Conservation (phyloP, 495 filamentous ascomycete species). For the Xylaria palmicola region DNA sequence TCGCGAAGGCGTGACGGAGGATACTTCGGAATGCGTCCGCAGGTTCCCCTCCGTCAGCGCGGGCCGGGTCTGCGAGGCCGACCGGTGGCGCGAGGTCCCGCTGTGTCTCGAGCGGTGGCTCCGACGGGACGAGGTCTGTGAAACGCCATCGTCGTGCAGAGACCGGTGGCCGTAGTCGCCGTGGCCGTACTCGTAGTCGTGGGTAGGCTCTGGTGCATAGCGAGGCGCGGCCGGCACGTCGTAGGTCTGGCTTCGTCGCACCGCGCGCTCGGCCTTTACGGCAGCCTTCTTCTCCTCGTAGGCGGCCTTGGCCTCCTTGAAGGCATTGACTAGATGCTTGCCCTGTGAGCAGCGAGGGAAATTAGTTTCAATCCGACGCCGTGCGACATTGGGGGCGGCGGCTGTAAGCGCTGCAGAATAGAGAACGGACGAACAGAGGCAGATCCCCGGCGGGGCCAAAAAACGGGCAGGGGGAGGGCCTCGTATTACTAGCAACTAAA, state of each 20-base stretch:
- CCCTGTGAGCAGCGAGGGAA: slow-evolving; percentile 51
- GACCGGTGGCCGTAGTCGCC: slow-evolving; percentile 23
- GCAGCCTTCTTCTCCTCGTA: slow-evolving; percentile 82
- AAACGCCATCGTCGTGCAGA: slow-evolving; percentile 39
- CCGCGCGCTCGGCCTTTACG: slow-evolving; percentile 61
- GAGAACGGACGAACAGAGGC: slow-evolving; percentile 2
- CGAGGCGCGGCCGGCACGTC: slow-evolving; percentile 29
- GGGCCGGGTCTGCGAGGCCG: slow-evolving; percentile 25
- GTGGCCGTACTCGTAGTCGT: slow-evolving; percentile 24
- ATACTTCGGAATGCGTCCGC: slow-evolving; percentile 43
- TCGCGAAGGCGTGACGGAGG: slow-evolving; percentile 39
- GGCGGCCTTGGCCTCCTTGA: slow-evolving; percentile 82
- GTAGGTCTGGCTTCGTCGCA: slow-evolving; percentile 44
- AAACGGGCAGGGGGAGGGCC: neutral
- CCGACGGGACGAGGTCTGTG: slow-evolving; percentile 36
- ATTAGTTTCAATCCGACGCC: neutral
- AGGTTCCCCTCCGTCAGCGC: slow-evolving; percentile 45
- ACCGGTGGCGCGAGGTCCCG: slow-evolving; percentile 21
- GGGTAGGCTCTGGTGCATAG: slow-evolving; percentile 27
- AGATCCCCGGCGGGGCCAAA: slow-evolving; percentile 6
- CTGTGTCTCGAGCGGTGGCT: slow-evolving; percentile 33
- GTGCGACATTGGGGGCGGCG: neutral
- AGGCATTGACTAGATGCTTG: slow-evolving; percentile 81
- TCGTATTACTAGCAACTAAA: neutral
- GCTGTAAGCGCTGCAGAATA: slow-evolving; percentile 16